These are phyloP conservation scores for Tolypocladium pustulatum DNA, from an alignment of 2,329 filamentous ascomycete genomes.

Conservation along the genomic window DNA sequence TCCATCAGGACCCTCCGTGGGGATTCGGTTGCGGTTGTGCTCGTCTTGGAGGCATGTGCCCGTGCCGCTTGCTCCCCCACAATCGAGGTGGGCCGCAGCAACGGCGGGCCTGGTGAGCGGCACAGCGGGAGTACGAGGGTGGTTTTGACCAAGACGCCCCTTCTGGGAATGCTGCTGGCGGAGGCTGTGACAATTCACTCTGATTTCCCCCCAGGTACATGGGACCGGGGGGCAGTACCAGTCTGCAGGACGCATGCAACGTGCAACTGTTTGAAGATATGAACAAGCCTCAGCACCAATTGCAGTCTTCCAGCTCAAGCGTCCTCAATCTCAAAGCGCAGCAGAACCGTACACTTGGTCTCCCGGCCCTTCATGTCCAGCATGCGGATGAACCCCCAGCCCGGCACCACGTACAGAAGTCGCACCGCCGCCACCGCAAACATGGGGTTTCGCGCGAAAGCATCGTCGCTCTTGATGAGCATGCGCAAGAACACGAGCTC, in stretches of 20 bases:
- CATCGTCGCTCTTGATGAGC: conserved; percentile 57
- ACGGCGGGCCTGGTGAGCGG: too few species aligned
- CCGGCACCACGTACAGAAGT: conserved; percentile 41
- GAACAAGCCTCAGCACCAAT: too few species aligned
- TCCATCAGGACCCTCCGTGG: too few species aligned
- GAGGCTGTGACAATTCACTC: not conserved
- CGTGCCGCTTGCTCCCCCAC: too few species aligned
- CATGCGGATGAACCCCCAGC: conserved; percentile 56
- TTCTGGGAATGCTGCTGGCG: too few species aligned
- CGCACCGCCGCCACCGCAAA: conserved; percentile 52
- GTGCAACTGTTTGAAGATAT: not conserved
- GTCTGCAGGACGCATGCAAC: not conserved
- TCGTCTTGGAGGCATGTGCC: too few species aligned
- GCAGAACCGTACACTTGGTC: conserved; percentile 50
- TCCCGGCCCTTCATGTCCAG: conserved; percentile 54
- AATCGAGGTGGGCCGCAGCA: too few species aligned
- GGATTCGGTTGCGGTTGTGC: too few species aligned
- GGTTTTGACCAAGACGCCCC: too few species aligned
- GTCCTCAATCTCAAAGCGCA: conserved; percentile 48
- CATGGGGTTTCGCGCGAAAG: conserved; percentile 50
- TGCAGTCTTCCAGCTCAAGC: conserved; percentile 6
- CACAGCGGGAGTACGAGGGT: too few species aligned
- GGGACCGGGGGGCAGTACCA: too few species aligned
- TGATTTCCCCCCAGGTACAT: too few species aligned
- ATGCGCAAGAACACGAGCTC: conserved; percentile 55